Evolutionary conservation across 2,329 filamentous ascomycete genomes (phyloP).

Genomic region (Paradendryphiella salina): DNA sequence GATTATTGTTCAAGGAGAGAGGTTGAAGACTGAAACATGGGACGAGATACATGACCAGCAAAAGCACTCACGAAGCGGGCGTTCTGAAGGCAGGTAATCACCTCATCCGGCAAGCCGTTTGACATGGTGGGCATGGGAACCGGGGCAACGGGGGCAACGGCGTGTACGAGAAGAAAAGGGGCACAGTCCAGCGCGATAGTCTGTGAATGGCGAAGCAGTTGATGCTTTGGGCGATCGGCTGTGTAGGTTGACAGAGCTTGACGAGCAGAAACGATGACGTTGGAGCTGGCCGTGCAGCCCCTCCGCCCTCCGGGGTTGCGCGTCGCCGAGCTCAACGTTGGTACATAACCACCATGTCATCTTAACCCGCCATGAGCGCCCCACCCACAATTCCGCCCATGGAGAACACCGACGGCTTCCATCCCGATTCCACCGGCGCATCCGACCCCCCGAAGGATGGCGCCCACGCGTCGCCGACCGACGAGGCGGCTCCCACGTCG

Average conservation of each 20-base stretch:
- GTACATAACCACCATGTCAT: slow-evolving; percentile 5
- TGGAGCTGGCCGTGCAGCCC: slow-evolving; percentile 12
- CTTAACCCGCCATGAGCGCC: slow-evolving; percentile 33
- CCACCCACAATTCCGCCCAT: slow-evolving; percentile 41
- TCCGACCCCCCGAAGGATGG: slow-evolving; percentile 25
- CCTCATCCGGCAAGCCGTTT: slow-evolving; percentile 75
- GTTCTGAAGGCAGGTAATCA: slow-evolving; percentile 89
- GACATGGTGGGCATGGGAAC: slow-evolving; percentile 46
- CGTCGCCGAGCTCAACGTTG: slow-evolving; percentile 3
- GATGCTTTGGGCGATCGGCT: slow-evolving; percentile 1
- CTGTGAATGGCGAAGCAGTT: background rate
- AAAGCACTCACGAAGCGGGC: slow-evolving; percentile 75
- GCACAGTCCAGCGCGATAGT: background rate
- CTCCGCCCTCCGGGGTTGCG: slow-evolving; percentile 12
- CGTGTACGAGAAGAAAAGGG: slow-evolving; percentile 12
- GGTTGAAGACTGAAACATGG: background rate
- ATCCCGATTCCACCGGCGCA: slow-evolving; percentile 32
- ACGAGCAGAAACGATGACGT: slow-evolving; percentile 14
- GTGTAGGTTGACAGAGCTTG: slow-evolving; percentile 6
- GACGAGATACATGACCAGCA: slow-evolving; percentile 6
- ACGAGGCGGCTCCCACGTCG: slow-evolving; percentile 19
- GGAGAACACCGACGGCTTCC: slow-evolving; percentile 40
- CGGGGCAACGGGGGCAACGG: slow-evolving; percentile 1
- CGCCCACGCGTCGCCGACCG: slow-evolving; percentile 27
- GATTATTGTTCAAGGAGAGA: background rate